Conservation (phyloP, 257 asterid species). For the Haberlea rhodopensis region DNA sequence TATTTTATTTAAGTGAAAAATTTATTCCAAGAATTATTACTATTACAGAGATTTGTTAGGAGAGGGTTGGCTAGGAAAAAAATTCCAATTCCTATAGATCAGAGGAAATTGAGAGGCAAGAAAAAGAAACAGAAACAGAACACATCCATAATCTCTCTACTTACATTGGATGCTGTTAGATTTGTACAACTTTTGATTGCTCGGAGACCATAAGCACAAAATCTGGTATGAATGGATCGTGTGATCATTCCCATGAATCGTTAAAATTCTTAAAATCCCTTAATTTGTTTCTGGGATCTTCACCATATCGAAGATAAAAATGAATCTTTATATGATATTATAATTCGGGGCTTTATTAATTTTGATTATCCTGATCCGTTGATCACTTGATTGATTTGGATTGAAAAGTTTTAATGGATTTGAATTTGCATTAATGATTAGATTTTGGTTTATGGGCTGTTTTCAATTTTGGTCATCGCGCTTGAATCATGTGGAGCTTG, state of each 20-base stretch:
- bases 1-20: too few species aligned
- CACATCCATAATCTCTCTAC: not conserved
- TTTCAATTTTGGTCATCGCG: not conserved
- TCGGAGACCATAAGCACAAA: constrained; percentile 30
- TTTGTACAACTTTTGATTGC: constrained; percentile 34
- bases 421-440: constrained; percentile 25
- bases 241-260: constrained; percentile 2
- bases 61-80: too few species aligned
- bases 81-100: too few species aligned
- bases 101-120: too few species aligned
- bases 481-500: not conserved
- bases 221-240: constrained; percentile 42
- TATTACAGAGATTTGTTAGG: too few species aligned
- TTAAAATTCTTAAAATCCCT: not conserved
- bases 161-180: constrained; percentile 25
- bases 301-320: not conserved
- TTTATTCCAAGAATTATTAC: too few species aligned
- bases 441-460: constrained; percentile 22
- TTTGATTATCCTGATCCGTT: constrained; percentile 24
- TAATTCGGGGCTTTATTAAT: not conserved
- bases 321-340: not conserved
- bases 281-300: not conserved
- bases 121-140: not conserved
- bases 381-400: constrained; percentile 26
- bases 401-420: constrained; percentile 18